These are phyloP conservation scores for Psidium friedrichsthalianum DNA, from an alignment of 345 rosid species.

Conservation along the genomic window DNA sequence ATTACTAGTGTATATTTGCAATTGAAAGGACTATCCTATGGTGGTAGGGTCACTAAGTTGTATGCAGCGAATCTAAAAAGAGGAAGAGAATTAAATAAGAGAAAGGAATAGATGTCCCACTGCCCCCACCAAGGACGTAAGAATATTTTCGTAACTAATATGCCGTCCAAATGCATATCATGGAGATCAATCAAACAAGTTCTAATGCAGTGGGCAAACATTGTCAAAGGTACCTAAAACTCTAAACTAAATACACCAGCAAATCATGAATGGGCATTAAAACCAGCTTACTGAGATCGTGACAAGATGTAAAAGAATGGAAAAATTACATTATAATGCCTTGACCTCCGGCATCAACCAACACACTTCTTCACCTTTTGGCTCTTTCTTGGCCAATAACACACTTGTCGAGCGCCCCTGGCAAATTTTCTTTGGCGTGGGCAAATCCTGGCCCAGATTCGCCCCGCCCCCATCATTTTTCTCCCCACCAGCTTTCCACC, in stretches of 20 bases:
- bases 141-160: neutral
- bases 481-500: conserved; percentile 8
- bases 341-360: neutral
- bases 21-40: neutral
- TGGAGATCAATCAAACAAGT: neutral
- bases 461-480: conserved; percentile 74
- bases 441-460: conserved; percentile 76
- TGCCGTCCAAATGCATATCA: neutral
- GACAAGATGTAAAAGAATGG: neutral
- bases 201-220: too few species aligned
- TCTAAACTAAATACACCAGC: neutral
- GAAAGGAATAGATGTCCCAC: neutral
- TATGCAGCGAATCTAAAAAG: neutral
- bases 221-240: neutral
- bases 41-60: neutral
- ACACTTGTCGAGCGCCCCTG: conserved; percentile 74
- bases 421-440: conserved; percentile 87
- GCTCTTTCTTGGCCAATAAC: conserved; percentile 81
- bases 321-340: neutral
- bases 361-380: conserved; percentile 49
- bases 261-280: neutral
- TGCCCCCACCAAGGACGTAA: neutral
- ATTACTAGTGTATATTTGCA: neutral
- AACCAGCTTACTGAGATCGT: neutral
- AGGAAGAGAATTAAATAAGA: neutral